Conservation (phyloP, 345 rosid genomes). For the Streptanthus diversifolius region DNA sequence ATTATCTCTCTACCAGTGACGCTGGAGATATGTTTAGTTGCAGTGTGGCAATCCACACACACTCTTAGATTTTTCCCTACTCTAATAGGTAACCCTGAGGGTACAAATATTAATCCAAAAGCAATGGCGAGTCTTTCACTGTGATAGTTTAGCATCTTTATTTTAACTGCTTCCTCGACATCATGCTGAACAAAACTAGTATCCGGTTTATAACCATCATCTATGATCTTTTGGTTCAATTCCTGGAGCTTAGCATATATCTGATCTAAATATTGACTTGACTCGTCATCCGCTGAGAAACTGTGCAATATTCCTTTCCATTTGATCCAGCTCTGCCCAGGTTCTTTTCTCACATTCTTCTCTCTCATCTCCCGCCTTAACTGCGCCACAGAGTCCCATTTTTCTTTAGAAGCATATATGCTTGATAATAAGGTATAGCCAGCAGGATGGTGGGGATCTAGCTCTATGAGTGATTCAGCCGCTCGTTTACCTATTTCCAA, state of each 20-base stretch:
- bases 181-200: conserved; percentile 67
- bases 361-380: conserved; percentile 66
- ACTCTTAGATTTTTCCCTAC: conserved; percentile 82
- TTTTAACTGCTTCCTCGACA: conserved; percentile 63
- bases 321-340: conserved; percentile 94
- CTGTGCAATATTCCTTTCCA: conserved; percentile 61
- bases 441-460: conserved; percentile 81
- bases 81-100: conserved; percentile 61
- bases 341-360: conserved; percentile 72
- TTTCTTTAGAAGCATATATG: conserved; percentile 67
- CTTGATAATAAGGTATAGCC: conserved; percentile 68
- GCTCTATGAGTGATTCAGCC: conserved; percentile 65
- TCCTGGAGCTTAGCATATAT: conserved; percentile 67
- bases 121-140: conserved; percentile 95
- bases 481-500: conserved; percentile 82
- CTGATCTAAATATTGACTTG: conserved; percentile 63
- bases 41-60: conserved; percentile 87
- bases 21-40: conserved; percentile 82
- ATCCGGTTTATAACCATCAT: conserved; percentile 79
- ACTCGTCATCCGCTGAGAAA: conserved; percentile 78
- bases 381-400: conserved; percentile 71
- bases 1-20: conserved; percentile 83
- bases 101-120: conserved; percentile 74
- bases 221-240: conserved; percentile 52
- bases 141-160: conserved; percentile 82